A percentile compares a stretch with the other conserved stretches of the same genome.
These are phyloP conservation scores for Dalbergia oliveri DNA, from an alignment of 306 rosid species.

Conservation along the genomic window DNA sequence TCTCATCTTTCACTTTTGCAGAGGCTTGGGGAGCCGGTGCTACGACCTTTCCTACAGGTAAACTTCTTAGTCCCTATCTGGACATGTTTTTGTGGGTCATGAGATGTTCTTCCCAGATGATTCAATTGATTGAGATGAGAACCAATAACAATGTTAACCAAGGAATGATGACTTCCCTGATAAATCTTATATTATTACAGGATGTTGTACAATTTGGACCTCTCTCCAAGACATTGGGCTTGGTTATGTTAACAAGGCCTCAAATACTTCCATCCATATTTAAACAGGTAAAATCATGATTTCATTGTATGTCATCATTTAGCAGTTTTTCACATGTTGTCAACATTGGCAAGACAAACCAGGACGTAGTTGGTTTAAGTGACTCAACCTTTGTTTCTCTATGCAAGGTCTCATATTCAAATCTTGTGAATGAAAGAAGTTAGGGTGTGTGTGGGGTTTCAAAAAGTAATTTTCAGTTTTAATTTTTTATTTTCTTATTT, in stretches of 20 bases:
- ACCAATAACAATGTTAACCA: conserved; percentile 14
- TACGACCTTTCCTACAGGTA: conserved; percentile 95
- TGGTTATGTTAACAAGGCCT: conserved; percentile 89
- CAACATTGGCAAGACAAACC: background rate
- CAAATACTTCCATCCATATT: conserved; percentile 90
- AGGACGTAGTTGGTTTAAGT: too few species aligned
- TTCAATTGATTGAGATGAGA: conserved; percentile 22
- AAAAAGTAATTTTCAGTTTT: too few species aligned
- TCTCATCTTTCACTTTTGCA: conserved; percentile 47
- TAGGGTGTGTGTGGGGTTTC: too few species aligned
- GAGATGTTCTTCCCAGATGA: conserved; percentile 25
- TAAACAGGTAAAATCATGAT: conserved; percentile 71
- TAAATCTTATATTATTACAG: conserved; percentile 53
- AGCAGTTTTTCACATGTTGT: background rate
- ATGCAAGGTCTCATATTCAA: too few species aligned
- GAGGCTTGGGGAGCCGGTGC: conserved; percentile 96
- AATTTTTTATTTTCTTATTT: too few species aligned
- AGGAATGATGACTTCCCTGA: conserved; percentile 16
- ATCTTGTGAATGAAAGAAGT: too few species aligned
- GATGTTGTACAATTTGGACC: conserved; percentile 96
- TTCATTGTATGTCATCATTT: background rate
- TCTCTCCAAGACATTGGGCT: conserved; percentile 88
- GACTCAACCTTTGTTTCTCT: too few species aligned
- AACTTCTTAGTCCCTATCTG: conserved; percentile 9
- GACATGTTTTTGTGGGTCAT: conserved; percentile 20